Percentiles rank a stretch among this genome's conserved stretches.
These are phyloP conservation scores for Citrus australasica DNA, from an alignment of 345 rosid species.

Conservation along the genomic window DNA sequence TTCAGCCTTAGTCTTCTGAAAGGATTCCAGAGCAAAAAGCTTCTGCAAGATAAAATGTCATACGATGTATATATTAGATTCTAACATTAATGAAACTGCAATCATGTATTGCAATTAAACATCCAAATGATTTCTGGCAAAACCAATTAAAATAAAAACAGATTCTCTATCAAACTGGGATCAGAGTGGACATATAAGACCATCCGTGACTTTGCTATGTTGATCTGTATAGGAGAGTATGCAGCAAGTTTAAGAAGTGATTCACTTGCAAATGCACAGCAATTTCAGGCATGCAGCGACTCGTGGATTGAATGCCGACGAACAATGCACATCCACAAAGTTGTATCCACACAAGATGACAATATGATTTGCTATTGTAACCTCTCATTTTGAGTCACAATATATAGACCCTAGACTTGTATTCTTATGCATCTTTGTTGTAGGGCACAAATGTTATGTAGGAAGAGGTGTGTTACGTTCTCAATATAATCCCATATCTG, in stretches of 20 bases:
- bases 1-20: slow-evolving; percentile 60
- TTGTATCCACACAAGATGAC: background rate
- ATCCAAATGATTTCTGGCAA: no score
- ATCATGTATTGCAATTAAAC: background rate
- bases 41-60: slow-evolving; percentile 26
- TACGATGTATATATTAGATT: background rate
- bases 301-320: background rate
- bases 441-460: background rate
- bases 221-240: background rate
- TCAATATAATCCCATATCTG: background rate
- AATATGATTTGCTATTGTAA: background rate
- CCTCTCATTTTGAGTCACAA: background rate
- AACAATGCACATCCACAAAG: background rate
- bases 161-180: background rate
- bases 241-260: background rate
- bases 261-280: background rate
- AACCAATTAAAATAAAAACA: no score
- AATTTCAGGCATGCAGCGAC: background rate
- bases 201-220: background rate
- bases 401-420: background rate
- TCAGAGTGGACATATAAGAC: background rate
- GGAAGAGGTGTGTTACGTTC: background rate
- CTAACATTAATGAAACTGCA: background rate
- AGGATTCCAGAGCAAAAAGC: slow-evolving; percentile 58
- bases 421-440: background rate